Conservation (phyloP, 768 basidiomycete genomes). For the Naganishia onofrii region DNA sequence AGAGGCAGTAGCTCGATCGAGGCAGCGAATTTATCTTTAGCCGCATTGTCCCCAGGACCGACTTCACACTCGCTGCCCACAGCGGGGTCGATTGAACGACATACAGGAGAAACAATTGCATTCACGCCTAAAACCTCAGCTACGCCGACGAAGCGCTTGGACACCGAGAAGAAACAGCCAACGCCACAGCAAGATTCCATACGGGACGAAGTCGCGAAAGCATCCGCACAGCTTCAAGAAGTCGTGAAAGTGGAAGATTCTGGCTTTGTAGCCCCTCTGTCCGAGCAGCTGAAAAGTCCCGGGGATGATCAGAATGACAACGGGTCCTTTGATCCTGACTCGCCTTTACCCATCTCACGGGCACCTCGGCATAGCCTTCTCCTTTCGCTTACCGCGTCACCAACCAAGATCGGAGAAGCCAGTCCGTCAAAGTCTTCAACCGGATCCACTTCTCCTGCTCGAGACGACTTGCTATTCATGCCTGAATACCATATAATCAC, state of each 20-base stretch:
- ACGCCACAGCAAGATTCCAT: not conserved
- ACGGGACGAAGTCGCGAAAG: not conserved
- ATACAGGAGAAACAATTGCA: not conserved
- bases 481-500: slow-evolving; percentile 17
- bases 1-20: not conserved
- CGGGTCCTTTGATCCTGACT: slow-evolving; percentile 29
- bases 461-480: not conserved
- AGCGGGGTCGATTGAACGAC: not conserved
- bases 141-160: not conserved
- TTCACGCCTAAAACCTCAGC: not conserved
- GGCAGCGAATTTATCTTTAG: not conserved
- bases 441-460: not conserved
- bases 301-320: not conserved
- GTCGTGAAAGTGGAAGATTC: not conserved
- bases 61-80: not conserved
- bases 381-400: slow-evolving; percentile 12
- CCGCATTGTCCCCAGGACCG: not conserved
- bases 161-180: not conserved
- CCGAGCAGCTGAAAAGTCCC: not conserved
- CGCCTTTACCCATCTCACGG: slow-evolving; percentile 28
- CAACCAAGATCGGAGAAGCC: not conserved
- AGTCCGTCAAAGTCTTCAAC: slow-evolving; percentile 5
- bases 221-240: not conserved
- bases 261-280: not conserved
- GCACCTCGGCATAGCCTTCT: slow-evolving; percentile 17